Evolutionary conservation across 345 rosid species (phyloP), one percentile per base, ranked within the genome.

Genomic region (Heritiera fomes): DNA sequence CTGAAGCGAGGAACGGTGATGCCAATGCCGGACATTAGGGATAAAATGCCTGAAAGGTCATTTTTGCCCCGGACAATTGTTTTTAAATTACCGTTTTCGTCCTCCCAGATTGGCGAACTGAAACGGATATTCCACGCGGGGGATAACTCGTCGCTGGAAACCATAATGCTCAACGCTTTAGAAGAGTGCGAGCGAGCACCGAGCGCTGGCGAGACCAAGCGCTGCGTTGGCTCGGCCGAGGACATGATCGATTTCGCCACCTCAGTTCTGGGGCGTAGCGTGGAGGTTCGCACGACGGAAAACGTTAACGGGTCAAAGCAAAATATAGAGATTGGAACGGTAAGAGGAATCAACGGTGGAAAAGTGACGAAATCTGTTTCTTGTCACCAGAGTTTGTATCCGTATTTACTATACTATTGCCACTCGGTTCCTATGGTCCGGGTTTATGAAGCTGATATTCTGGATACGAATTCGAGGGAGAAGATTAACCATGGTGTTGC

Each of bases 401-500:
- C 98, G 77, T 91, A 92, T 71, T 59, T 95, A 71, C 88, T 93
- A 12, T 93, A 93, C 66, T 95, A 93, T 63, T 95, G 98, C 45
- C 98, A 95, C 75, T 90, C 97, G 55, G 97, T 95, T n/a, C 98
- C 98, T 0, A 86, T 79, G 78, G 98, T 95, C 28, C 93, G 98
- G 81, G 94, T 92, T 11, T 95, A 93, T 34, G 89, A 93, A 81
- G 83, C 91, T 78, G 98, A 91, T 72, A 50, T 94, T 6, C 70
- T 93, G 82, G 95, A 91, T 78, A 86, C 88, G 67, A 77, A 80
- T 23, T 81, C 77, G 47, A 77, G 76, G 82, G 56, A 75, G 73
- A 86, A 84, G 83, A 86, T 95, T 72, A 95, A 95, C 58, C 95
- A 84, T 4, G 98, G 98, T 3, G 83, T 93, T 81, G 92, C 94